Conservation (phyloP, 129 eudicot genomes). For the Pittosporum tobira region DNA sequence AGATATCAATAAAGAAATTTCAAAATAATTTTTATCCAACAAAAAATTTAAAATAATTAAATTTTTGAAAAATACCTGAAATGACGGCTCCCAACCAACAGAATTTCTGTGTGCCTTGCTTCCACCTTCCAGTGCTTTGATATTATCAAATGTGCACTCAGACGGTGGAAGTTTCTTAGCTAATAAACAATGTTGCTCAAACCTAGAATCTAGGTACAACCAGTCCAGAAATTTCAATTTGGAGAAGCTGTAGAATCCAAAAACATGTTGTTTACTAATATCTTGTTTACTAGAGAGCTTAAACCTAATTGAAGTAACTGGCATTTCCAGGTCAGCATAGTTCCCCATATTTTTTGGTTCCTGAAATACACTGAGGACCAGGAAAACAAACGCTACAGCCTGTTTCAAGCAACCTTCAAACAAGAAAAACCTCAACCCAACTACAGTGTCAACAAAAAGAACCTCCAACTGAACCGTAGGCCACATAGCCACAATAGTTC, state of each 20-base stretch:
- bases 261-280: slow-evolving; percentile 40
- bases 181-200: slow-evolving; percentile 41
- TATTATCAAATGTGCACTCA: slow-evolving; percentile 79
- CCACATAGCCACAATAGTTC: slow-evolving; percentile 37
- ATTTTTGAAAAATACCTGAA: no score
- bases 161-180: slow-evolving; percentile 55
- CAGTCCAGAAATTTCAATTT: slow-evolving; percentile 35
- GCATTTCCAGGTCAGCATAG: slow-evolving; percentile 37
- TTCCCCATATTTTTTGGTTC: slow-evolving; percentile 30
- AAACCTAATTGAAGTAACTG: slow-evolving; percentile 67
- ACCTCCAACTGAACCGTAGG: slow-evolving; percentile 75
- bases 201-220: slow-evolving; percentile 57
- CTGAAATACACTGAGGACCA: slow-evolving; percentile 43
- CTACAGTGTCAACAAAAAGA: slow-evolving; percentile 66
- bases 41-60: no score
- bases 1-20: no score
- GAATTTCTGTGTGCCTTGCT: slow-evolving; percentile 16
- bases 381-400: slow-evolving; percentile 59
- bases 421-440: slow-evolving; percentile 64
- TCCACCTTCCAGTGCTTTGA: slow-evolving; percentile 59
- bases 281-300: slow-evolving; percentile 41
- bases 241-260: slow-evolving; percentile 56
- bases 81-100: slow-evolving; percentile 24
- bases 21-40: no score
- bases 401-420: slow-evolving; percentile 74